Evolutionary conservation across 306 rosid species (phyloP).

Genomic region (Glycine tomentella): DNA sequence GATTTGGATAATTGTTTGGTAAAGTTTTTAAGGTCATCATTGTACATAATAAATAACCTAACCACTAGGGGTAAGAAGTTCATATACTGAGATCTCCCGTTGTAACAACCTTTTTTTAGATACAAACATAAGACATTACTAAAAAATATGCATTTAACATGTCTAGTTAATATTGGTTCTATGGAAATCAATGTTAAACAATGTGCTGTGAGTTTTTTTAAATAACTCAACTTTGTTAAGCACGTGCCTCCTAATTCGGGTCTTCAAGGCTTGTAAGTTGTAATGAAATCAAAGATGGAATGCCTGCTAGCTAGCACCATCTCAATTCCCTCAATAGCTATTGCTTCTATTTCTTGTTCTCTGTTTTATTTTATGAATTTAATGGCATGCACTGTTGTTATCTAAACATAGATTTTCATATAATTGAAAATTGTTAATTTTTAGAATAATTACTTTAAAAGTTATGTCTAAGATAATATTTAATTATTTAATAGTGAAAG

Average conservation of each 20-base stretch:
- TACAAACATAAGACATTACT: not conserved
- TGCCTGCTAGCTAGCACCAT: not conserved
- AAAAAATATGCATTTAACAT: no score
- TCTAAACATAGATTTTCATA: not conserved
- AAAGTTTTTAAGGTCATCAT: not conserved
- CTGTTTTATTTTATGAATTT: not conserved
- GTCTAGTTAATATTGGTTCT: no score
- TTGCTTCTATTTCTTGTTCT: not conserved
- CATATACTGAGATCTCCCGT: not conserved
- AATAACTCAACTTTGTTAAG: not conserved
- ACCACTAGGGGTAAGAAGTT: not conserved
- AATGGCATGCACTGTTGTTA: not conserved
- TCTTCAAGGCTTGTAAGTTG: conserved; percentile 4
- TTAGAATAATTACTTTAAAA: not conserved
- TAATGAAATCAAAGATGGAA: conserved; percentile 8
- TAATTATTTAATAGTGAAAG: not conserved
- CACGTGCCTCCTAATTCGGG: conserved; percentile 29
- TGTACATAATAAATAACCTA: conserved; percentile 13
- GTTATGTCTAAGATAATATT: not conserved
- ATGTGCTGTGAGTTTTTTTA: no score
- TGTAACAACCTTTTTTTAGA: conserved; percentile 20
- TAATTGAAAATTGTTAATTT: not conserved
- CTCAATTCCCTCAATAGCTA: not conserved
- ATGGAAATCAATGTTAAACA: no score
- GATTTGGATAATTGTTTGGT: conserved; percentile 22